Conservation (phyloP, 129 eudicot species). For the Centella asiatica region DNA sequence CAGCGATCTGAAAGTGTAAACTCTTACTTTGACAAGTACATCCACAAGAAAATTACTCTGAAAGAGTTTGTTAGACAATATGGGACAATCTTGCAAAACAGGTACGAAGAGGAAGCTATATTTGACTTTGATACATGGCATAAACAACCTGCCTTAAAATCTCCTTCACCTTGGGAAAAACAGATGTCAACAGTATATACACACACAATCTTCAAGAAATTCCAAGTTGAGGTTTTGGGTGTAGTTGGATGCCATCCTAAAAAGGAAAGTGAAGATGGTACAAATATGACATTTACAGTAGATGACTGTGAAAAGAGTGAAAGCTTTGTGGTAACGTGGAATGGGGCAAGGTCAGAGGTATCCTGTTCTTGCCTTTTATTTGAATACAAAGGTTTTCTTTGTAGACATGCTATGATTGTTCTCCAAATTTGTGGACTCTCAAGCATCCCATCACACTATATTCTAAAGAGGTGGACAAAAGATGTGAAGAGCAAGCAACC, state of each 20-base stretch:
- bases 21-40: slow-evolving; percentile 52
- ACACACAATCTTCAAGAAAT: slow-evolving; percentile 47
- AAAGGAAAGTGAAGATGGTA: slow-evolving; percentile 35
- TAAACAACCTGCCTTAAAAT: slow-evolving; percentile 54
- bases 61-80: slow-evolving; percentile 55
- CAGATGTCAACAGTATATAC: slow-evolving; percentile 50
- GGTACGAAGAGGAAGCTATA: slow-evolving; percentile 58
- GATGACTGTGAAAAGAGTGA: slow-evolving; percentile 52
- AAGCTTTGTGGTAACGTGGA: slow-evolving; percentile 42
- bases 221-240: slow-evolving; percentile 62
- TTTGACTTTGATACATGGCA: slow-evolving; percentile 65
- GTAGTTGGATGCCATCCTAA: slow-evolving; percentile 66
- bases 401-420: slow-evolving; percentile 59
- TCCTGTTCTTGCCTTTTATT: slow-evolving; percentile 52
- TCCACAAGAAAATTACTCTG: slow-evolving; percentile 42
- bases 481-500: slow-evolving; percentile 40
- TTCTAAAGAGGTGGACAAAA: slow-evolving; percentile 58
- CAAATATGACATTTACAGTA: slow-evolving; percentile 27
- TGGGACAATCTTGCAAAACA: slow-evolving; percentile 41
- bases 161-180: slow-evolving; percentile 77
- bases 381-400: slow-evolving; percentile 51
- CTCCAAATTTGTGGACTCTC: slow-evolving; percentile 56
- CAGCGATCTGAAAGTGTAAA: slow-evolving; percentile 53
- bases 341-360: slow-evolving; percentile 38
- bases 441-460: slow-evolving; percentile 50